Percentiles rank a stretch among this genome's conserved stretches.
Conservation (phyloP, 768 basidiomycete genomes). For the Panaeolus papilionaceus region DNA sequence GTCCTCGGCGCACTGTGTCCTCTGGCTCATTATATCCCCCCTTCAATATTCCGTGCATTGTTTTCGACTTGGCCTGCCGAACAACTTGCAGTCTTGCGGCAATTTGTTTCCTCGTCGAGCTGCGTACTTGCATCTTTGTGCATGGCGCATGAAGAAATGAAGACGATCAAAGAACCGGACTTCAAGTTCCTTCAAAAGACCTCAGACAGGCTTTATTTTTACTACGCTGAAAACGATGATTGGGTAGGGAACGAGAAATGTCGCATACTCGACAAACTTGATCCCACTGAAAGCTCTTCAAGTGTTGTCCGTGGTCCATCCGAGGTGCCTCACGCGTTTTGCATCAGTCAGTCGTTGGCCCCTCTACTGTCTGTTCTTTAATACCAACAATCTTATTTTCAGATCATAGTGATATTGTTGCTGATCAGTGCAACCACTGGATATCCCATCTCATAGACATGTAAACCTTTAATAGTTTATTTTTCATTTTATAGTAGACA, state of each 20-base stretch:
- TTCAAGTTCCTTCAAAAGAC: constrained; percentile 46
- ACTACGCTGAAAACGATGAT: constrained; percentile 66
- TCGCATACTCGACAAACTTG: constrained; percentile 47
- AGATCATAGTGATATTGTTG: constrained; percentile 62
- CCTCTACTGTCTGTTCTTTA: background rate
- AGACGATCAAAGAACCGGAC: constrained; percentile 60
- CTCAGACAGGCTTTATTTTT: constrained; percentile 48
- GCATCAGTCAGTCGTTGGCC: constrained; percentile 58
- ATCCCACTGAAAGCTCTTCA: constrained; percentile 35
- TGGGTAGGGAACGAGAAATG: constrained; percentile 72
- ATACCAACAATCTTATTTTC: constrained; percentile 10
- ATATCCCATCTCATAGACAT: constrained; percentile 25
- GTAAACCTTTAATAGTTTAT: background rate
- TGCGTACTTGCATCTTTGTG: constrained; percentile 58
- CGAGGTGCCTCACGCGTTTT: constrained; percentile 75
- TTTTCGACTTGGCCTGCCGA: constrained; percentile 57
- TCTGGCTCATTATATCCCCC: constrained; percentile 46
- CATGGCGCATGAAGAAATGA: constrained; percentile 78
- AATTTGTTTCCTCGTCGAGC: constrained; percentile 56
- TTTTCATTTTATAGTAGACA: background rate
- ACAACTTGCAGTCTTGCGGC: constrained; percentile 52
- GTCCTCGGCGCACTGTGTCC: constrained; percentile 52
- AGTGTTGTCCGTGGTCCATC: constrained; percentile 51
- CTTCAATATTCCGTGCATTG: constrained; percentile 44
- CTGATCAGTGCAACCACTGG: constrained; percentile 55